A percentile compares a stretch with the other conserved stretches of the same genome.
These are phyloP conservation scores for Trichaptum fuscoviolaceum DNA, from an alignment of 768 basidiomycete genomes.

Conservation along the genomic window DNA sequence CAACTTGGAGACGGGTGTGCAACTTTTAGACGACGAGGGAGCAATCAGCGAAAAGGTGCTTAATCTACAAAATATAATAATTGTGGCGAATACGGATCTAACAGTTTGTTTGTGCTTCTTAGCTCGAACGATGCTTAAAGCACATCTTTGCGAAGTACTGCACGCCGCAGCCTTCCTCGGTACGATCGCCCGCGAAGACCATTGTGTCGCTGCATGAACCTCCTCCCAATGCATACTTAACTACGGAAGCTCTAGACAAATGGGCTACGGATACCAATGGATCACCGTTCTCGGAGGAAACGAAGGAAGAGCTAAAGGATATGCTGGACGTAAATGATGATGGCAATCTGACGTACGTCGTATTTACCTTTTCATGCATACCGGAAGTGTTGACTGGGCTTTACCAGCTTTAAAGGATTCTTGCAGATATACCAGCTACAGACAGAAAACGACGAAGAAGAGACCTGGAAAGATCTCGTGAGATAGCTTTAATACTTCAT, in stretches of 20 bases:
- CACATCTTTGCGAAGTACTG: constrained; percentile 82
- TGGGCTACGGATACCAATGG: constrained; percentile 84
- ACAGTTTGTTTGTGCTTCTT: neutral
- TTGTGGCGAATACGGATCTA: neutral
- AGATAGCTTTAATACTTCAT: constrained; percentile 15
- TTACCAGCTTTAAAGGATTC: constrained; percentile 66
- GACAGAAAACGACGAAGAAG: constrained; percentile 77
- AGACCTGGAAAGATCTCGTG: constrained; percentile 81
- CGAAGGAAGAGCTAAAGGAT: constrained; percentile 71
- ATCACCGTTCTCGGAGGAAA: constrained; percentile 68
- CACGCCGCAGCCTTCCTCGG: constrained; percentile 34
- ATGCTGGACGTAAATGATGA: constrained; percentile 72
- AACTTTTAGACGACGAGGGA: constrained; percentile 68
- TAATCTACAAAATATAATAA: neutral
- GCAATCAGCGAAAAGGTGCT: constrained; percentile 58
- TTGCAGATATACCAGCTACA: constrained; percentile 82
- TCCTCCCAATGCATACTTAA: constrained; percentile 49
- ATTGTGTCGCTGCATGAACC: constrained; percentile 35
- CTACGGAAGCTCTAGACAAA: constrained; percentile 56
- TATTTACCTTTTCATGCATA: neutral
- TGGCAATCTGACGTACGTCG: constrained; percentile 60
- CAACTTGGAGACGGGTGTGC: constrained; percentile 42
- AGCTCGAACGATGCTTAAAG: constrained; percentile 66
- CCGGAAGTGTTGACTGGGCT: constrained; percentile 3
- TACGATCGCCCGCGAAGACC: constrained; percentile 10